phyloP scores from a whole-genome alignment of 2,329 filamentous ascomycete species.

The Lachnum nothofagi region DNA sequence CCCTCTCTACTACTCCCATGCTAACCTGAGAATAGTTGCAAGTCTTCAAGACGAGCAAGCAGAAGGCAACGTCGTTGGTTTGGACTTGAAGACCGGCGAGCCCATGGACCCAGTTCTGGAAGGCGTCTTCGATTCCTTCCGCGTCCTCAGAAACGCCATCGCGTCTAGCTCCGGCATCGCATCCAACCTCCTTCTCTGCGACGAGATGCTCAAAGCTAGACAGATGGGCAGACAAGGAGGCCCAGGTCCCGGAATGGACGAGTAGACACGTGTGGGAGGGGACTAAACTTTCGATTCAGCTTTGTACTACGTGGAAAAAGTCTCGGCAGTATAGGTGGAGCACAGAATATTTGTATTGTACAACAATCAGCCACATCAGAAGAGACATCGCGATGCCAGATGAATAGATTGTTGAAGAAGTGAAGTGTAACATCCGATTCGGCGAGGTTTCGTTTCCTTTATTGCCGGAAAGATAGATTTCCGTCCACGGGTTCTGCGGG shows the following conservation, averaged over 20 bases:
- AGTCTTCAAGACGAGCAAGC: constrained; percentile 77
- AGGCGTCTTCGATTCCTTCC: constrained; percentile 93
- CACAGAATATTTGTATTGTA: constrained; percentile 4
- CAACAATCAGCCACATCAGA: background rate
- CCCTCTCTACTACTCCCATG: background rate
- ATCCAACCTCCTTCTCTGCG: constrained; percentile 88
- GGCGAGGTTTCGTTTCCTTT: no score
- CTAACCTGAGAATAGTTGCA: constrained; percentile 56
- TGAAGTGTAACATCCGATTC: no score
- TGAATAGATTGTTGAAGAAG: no score
- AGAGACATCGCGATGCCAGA: background rate
- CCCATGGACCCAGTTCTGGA: constrained; percentile 92
- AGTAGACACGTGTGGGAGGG: constrained; percentile 20
- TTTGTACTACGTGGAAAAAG: background rate
- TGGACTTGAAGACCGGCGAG: constrained; percentile 81
- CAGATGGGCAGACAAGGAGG: constrained; percentile 75
- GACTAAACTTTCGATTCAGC: background rate
- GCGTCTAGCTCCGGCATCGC: constrained; percentile 93
- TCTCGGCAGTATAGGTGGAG: background rate
- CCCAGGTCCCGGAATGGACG: constrained; percentile 61
- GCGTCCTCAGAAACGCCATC: constrained; percentile 87
- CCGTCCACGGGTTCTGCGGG: no score
- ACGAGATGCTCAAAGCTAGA: constrained; percentile 94
- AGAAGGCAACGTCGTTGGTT: constrained; percentile 78
- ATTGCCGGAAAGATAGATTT: no score